Evolutionary conservation across 306 rosid species (phyloP).

Genomic region (Quercus alba): DNA sequence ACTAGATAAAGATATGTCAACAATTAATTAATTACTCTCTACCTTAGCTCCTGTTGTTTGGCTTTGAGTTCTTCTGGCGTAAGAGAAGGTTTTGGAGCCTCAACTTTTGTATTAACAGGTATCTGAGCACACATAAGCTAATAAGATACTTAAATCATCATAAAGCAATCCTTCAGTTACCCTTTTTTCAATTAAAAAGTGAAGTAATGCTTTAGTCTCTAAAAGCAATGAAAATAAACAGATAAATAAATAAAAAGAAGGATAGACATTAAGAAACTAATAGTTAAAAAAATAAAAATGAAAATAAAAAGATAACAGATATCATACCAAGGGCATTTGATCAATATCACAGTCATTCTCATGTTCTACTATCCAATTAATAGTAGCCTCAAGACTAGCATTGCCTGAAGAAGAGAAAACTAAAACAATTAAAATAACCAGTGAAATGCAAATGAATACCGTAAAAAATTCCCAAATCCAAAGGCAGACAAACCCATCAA

Average conservation of each 20-base stretch:
- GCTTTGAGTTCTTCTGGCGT: constrained; percentile 82
- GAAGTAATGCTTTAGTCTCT: not conserved
- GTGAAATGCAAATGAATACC: not conserved
- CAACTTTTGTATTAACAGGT: constrained; percentile 57
- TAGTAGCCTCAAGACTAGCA: constrained; percentile 81
- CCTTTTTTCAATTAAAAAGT: not conserved
- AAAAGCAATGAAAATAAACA: not conserved
- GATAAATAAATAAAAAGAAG: not conserved
- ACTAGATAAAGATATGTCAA: not conserved
- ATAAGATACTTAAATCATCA: constrained; percentile 1
- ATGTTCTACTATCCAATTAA: constrained; percentile 88
- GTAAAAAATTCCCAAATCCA: not conserved
- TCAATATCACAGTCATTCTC: constrained; percentile 81
- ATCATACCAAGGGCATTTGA: constrained; percentile 80
- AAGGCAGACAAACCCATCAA: not conserved
- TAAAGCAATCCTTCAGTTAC: not conserved
- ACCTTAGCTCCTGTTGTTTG: constrained; percentile 94
- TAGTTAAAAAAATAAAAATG: not conserved
- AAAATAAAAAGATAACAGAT: not conserved
- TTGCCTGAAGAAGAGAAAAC: constrained; percentile 56
- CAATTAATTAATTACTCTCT: constrained; percentile 6
- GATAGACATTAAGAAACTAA: not conserved
- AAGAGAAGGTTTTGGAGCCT: constrained; percentile 84
- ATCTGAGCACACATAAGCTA: constrained; percentile 45
- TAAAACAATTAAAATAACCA: constrained; percentile 15